phyloP scores from a whole-genome alignment of 164 flowering plant genomes.

The Brasenia schreberi region DNA sequence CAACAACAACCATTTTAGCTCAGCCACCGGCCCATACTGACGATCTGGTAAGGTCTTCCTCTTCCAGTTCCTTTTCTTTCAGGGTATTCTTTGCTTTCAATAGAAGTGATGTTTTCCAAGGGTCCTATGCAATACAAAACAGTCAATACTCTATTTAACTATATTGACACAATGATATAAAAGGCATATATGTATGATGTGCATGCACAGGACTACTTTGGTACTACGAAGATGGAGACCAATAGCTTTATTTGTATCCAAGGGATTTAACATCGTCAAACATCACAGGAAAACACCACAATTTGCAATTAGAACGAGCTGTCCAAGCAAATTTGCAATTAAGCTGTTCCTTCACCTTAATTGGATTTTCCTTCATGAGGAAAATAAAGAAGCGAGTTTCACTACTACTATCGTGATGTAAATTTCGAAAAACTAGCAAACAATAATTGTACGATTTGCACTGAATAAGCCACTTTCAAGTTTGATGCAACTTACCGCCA shows the following conservation, averaged over 20 bases:
- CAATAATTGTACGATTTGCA: not conserved
- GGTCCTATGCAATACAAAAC: conserved; percentile 26
- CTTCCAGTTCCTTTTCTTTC: conserved; percentile 56
- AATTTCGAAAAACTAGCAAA: not conserved
- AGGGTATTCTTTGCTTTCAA: conserved; percentile 60
- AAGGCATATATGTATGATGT: no score
- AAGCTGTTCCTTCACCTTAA: not conserved
- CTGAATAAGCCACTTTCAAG: not conserved
- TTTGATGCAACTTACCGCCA: not conserved
- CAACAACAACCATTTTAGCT: not conserved
- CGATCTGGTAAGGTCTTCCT: conserved; percentile 59
- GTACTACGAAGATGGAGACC: no score
- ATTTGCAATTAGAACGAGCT: no score
- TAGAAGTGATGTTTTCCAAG: conserved; percentile 80
- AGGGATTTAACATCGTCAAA: no score
- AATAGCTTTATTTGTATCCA: no score
- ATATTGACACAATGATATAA: no score
- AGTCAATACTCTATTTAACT: no score
- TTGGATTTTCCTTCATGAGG: not conserved
- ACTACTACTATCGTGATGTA: not conserved
- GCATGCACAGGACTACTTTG: no score
- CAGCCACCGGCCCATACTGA: not conserved
- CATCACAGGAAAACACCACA: no score
- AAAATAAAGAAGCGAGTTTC: no score
- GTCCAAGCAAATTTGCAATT: no score